A percentile compares a stretch with the other conserved stretches of the same genome.
phyloP scores from a whole-genome alignment of 1,139 yeast genomes.

The Kurtzmaniella quercitrusa region DNA sequence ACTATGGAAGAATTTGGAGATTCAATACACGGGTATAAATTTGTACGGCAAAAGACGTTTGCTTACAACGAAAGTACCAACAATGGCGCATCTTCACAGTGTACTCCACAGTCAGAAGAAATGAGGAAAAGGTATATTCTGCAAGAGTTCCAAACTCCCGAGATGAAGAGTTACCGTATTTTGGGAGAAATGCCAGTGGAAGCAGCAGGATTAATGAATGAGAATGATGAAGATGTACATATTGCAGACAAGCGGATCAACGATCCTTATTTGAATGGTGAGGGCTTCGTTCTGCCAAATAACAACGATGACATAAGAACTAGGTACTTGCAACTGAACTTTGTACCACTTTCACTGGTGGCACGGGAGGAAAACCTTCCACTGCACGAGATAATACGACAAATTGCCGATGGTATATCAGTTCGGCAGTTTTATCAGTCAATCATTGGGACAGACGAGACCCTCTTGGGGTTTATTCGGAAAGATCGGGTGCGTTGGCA shows the following conservation, averaged over 20 bases:
- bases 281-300: background rate
- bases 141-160: slow-evolving; percentile 10
- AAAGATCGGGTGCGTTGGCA: slow-evolving; percentile 63
- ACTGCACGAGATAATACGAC: slow-evolving; percentile 14
- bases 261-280: slow-evolving; percentile 30
- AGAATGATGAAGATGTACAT: slow-evolving; percentile 27
- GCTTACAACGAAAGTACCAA: background rate
- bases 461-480: slow-evolving; percentile 28
- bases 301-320: background rate
- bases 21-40: slow-evolving; percentile 30
- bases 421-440: slow-evolving; percentile 24
- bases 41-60: slow-evolving; percentile 26
- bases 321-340: background rate
- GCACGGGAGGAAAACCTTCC: background rate
- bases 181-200: slow-evolving; percentile 33
- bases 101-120: slow-evolving; percentile 9
- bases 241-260: slow-evolving; percentile 39
- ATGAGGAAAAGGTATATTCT: slow-evolving; percentile 15
- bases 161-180: slow-evolving; percentile 21
- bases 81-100: background rate
- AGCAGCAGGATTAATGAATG: slow-evolving; percentile 38
- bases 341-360: background rate
- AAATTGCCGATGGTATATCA: slow-evolving; percentile 19
- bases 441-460: slow-evolving; percentile 12
- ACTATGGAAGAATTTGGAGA: slow-evolving; percentile 20